Evolutionary conservation across 768 basidiomycete genomes (phyloP).

Genomic region (Pisolithus sp.): DNA sequence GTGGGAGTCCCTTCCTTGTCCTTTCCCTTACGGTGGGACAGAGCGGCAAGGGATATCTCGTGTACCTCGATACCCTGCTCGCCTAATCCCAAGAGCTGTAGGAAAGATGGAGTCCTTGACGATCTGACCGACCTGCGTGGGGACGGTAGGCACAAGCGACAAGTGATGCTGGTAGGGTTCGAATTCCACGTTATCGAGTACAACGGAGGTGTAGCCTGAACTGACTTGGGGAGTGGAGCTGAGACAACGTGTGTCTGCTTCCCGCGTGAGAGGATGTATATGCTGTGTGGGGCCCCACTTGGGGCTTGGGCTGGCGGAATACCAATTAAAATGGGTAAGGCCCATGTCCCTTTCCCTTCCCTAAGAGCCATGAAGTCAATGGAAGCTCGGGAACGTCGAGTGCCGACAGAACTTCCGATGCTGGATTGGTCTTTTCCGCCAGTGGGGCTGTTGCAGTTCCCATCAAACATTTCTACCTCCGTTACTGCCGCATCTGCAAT

Average conservation of each 20-base stretch:
- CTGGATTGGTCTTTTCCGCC: slow-evolving; percentile 19
- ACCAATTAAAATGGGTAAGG: slow-evolving; percentile 20
- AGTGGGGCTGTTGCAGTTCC: slow-evolving; percentile 18
- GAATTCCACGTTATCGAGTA: slow-evolving; percentile 52
- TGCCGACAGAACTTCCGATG: slow-evolving; percentile 17
- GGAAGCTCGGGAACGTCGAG: slow-evolving; percentile 36
- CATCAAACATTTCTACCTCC: slow-evolving; percentile 61
- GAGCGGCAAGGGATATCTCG: slow-evolving; percentile 51
- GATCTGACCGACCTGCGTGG: slow-evolving; percentile 7
- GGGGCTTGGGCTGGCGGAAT: slow-evolving; percentile 17
- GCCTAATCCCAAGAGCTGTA: slow-evolving; percentile 67
- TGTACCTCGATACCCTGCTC: slow-evolving; percentile 71
- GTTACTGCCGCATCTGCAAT: slow-evolving; percentile 74
- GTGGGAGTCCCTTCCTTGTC: slow-evolving; percentile 40
- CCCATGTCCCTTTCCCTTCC: slow-evolving; percentile 26
- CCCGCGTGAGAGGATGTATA: slow-evolving; percentile 66
- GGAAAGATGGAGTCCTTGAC: slow-evolving; percentile 31
- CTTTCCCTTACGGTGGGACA: slow-evolving; percentile 35
- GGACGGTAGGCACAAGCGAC: slow-evolving; percentile 42
- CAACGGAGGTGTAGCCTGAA: slow-evolving; percentile 44
- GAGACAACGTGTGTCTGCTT: slow-evolving; percentile 62
- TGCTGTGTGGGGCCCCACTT: slow-evolving; percentile 27
- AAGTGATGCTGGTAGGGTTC: slow-evolving; percentile 46
- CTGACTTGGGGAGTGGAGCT: slow-evolving; percentile 55
- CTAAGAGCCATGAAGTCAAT: slow-evolving; percentile 38